Conservation (phyloP, 805 yeast species). For the Ogataea neopini region DNA sequence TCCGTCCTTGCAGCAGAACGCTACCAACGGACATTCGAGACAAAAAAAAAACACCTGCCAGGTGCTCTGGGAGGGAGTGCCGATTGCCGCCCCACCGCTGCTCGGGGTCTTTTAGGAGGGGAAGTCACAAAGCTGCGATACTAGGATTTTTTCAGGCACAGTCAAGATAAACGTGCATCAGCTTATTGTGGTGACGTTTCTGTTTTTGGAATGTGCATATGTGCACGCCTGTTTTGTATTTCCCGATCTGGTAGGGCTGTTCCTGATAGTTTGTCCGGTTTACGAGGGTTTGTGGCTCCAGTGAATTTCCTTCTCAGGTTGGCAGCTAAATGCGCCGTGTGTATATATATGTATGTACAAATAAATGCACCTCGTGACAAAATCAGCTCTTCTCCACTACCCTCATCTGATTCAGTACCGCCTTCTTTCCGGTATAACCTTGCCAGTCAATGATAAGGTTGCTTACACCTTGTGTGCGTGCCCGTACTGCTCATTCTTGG, state of each 20-base stretch:
- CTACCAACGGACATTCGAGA: slow-evolving; percentile 5
- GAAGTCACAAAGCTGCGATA: neutral
- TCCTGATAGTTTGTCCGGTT: neutral
- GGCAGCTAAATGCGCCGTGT: neutral
- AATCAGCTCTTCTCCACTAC: neutral
- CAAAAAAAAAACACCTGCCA: neutral
- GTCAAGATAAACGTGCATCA: neutral
- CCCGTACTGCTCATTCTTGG: neutral
- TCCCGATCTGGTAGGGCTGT: neutral
- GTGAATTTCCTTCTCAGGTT: neutral
- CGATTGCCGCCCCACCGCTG: neutral
- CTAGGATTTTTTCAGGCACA: slow-evolving; percentile 1
- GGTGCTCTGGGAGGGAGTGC: neutral
- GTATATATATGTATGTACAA: neutral
- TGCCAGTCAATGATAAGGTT: neutral
- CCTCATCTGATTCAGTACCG: neutral
- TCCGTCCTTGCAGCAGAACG: neutral
- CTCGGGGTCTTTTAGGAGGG: neutral
- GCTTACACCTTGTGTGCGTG: no score
- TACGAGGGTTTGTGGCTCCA: neutral
- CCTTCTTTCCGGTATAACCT: neutral
- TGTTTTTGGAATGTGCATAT: neutral
- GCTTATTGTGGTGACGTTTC: neutral
- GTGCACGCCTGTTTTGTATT: neutral
- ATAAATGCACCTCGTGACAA: neutral